Evolutionary conservation across 192 early-diverging fungal genomes (phyloP), one percentile per base, ranked within the genome.

Genomic region (Linnemannia schmuckeri): DNA sequence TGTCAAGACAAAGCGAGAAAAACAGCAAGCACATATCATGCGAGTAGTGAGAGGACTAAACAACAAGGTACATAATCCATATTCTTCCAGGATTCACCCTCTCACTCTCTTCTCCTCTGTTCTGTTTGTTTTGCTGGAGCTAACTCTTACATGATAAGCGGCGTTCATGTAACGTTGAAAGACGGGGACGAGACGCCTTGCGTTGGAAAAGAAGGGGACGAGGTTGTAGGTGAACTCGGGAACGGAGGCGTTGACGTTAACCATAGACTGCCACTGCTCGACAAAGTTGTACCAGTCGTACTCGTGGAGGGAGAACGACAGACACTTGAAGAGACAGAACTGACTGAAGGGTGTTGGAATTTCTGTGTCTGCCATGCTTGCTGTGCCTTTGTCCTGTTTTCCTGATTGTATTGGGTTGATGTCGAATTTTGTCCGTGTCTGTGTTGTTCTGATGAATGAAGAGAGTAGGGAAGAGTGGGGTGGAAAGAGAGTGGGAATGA

Each of bases 161-260:
- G 82, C 76, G 40, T 71, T n/a, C 80, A 90, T 85, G 33, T 88
- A 85, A 15, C 83, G 74, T 55, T 90, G 89, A 75, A 90, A 90
- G 35, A 81, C 83, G 10, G 83, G 83, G n/a, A 88, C 49, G 5
- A 90, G 82, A 10, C 70, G 49, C 18, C 73, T 78, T 63, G 87
- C 80, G 17, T 79, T 75, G 33, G 86, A 81, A 75, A 90, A 90
- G 71, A 85, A 88, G n/a, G 86, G 89, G 7, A 85, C 70, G 22
- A 90, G 82, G 76, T 88, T 90, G 77, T 79, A 79, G 73, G 82
- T 73, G 38, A 88, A 79, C 55, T 84, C 86, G 13, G 78, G 66
- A 3, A 85, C 22, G 10, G 89, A 86, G 27, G 82, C 88, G 63
- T 84, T 80, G 22, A 88, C 81, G 20, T 81, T 79, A 27, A 88